phyloP scores from a whole-genome alignment of 441 rosid species.

The Adansonia madagascariensis region DNA sequence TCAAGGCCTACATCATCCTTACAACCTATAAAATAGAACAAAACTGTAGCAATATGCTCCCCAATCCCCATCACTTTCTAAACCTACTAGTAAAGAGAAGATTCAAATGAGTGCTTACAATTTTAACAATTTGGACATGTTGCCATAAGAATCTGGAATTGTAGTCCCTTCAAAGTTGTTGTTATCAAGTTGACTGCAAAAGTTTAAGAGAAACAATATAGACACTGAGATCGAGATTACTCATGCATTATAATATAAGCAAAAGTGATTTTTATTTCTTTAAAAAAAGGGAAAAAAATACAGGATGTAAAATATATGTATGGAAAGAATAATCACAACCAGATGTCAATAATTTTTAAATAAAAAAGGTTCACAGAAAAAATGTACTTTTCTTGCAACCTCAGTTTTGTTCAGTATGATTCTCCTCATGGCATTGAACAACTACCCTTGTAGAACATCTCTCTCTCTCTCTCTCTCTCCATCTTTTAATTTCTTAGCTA shows the following conservation, averaged over 20 bases:
- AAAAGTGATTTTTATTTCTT: background rate
- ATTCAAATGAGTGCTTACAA: constrained; percentile 64
- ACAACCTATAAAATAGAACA: background rate
- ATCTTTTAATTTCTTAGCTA: constrained; percentile 15
- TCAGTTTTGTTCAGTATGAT: background rate
- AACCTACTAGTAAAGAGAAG: constrained; percentile 28
- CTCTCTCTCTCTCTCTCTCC: background rate
- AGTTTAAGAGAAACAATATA: constrained; percentile 15
- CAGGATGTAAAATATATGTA: background rate
- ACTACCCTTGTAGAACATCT: background rate
- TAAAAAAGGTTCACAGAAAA: background rate
- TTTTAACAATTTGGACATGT: constrained; percentile 78
- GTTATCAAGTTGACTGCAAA: constrained; percentile 88
- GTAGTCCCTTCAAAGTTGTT: constrained; percentile 76
- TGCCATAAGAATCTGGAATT: constrained; percentile 73
- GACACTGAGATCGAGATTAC: constrained; percentile 10
- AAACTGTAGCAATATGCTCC: background rate
- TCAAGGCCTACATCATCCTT: constrained; percentile 3
- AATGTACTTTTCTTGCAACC: background rate
- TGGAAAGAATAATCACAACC: background rate
- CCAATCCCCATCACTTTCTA: constrained; percentile 7
- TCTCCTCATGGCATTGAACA: background rate
- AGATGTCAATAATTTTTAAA: background rate
- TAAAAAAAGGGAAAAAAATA: background rate
- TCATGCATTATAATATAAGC: background rate